phyloP scores from a whole-genome alignment of 106 monocot genomes.

The Cymbidium sinense region DNA sequence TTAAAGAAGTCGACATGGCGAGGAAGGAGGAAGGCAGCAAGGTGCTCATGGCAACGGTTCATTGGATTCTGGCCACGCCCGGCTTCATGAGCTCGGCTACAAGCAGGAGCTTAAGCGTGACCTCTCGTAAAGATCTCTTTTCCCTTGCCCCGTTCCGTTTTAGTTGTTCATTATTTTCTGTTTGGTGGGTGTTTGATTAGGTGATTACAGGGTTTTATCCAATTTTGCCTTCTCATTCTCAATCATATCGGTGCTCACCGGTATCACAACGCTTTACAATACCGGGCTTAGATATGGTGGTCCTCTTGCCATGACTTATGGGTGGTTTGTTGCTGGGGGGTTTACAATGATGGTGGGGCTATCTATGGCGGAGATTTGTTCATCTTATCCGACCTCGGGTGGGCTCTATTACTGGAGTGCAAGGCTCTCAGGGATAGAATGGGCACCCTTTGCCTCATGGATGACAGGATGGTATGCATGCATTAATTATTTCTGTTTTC shows the following conservation, averaged over 20 bases:
- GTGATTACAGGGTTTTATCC: slow-evolving; percentile 47
- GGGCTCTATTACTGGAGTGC: slow-evolving; percentile 96
- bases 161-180: background rate
- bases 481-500: background rate
- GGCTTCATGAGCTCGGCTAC: slow-evolving; percentile 85
- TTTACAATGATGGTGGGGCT: slow-evolving; percentile 79
- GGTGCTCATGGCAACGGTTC: background rate
- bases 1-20: background rate
- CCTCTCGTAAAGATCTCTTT: slow-evolving; percentile 49
- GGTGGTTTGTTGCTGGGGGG: slow-evolving; percentile 63
- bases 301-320: slow-evolving; percentile 54
- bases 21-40: background rate
- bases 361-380: slow-evolving; percentile 94
- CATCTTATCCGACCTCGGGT: slow-evolving; percentile 76
- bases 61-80: slow-evolving; percentile 43
- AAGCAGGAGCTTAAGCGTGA: slow-evolving; percentile 95
- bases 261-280: slow-evolving; percentile 83
- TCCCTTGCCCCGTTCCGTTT: background rate
- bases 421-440: slow-evolving; percentile 49
- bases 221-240: slow-evolving; percentile 92
- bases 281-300: slow-evolving; percentile 71
- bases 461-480: slow-evolving; percentile 75
- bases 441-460: slow-evolving; percentile 95
- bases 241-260: slow-evolving; percentile 83
- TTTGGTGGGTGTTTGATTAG: background rate